Percentiles rank a stretch among this genome's conserved stretches.
These are phyloP conservation scores for Paecilomyces niveus DNA, from an alignment of 2,329 filamentous ascomycete species.

Conservation along the genomic window DNA sequence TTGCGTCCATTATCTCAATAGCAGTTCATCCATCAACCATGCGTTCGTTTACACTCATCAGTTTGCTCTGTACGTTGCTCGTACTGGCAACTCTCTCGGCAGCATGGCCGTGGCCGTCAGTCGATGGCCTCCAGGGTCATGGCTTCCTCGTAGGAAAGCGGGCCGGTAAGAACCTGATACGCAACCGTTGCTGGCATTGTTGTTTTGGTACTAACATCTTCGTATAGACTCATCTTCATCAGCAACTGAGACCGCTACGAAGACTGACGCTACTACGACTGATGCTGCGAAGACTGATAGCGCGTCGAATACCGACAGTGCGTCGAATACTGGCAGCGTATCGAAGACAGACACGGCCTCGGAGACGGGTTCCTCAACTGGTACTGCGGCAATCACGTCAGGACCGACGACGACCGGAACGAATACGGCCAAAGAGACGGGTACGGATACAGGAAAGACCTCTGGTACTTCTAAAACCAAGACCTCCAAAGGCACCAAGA, in stretches of 20 bases:
- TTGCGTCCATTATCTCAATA: slow-evolving; percentile 3
- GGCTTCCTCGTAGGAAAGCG: slow-evolving; percentile 15
- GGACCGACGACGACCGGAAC: slow-evolving; percentile 7
- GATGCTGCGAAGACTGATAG: slow-evolving; percentile 5
- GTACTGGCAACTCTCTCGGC: slow-evolving; percentile 23
- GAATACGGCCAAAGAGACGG: slow-evolving; percentile 1
- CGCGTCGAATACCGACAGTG: too few species aligned
- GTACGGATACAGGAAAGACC: not conserved
- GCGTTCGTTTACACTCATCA: slow-evolving; percentile 23
- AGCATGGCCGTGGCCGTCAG: slow-evolving; percentile 20
- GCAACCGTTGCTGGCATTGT: slow-evolving; percentile 3
- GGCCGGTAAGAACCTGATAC: slow-evolving; percentile 13
- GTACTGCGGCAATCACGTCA: slow-evolving; percentile 1
- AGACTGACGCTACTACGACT: slow-evolving; percentile 10
- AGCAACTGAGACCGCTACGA: slow-evolving; percentile 8
- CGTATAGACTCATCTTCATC: not conserved
- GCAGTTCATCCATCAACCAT: slow-evolving; percentile 16
- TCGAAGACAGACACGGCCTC: slow-evolving; percentile 10
- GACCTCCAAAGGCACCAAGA: slow-evolving; percentile 8
- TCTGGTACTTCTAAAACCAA: not conserved
- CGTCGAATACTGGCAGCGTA: not conserved
- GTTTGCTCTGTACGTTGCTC: slow-evolving; percentile 25
- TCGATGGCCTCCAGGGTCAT: slow-evolving; percentile 11
- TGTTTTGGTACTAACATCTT: not conserved
- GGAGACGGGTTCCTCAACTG: slow-evolving; percentile 4